phyloP scores from a whole-genome alignment of 2,329 filamentous ascomycete species.

The Talaromyces sp. region DNA sequence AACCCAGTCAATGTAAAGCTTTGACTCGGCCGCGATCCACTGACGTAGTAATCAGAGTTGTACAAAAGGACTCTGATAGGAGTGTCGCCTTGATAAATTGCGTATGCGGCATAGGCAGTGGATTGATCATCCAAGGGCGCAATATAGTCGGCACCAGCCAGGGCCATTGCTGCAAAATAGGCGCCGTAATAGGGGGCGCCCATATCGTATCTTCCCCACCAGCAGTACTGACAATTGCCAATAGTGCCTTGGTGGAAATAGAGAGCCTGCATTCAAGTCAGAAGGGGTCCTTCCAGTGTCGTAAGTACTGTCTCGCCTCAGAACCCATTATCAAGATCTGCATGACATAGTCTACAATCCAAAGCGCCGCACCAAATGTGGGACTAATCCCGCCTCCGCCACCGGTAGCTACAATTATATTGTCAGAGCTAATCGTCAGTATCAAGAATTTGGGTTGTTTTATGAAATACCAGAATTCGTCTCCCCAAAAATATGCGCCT shows the following conservation, averaged over 20 bases:
- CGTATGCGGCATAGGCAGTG: slow-evolving; percentile 49
- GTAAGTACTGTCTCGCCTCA: slow-evolving; percentile 21
- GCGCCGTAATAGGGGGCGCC: slow-evolving; percentile 56
- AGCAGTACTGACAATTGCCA: slow-evolving; percentile 54
- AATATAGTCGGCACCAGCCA: slow-evolving; percentile 44
- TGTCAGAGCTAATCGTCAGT: neutral
- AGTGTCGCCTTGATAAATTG: slow-evolving; percentile 40
- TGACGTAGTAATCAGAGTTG: slow-evolving; percentile 35
- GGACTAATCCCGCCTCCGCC: slow-evolving; percentile 45
- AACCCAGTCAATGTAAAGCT: slow-evolving; percentile 48
- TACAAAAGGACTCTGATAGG: slow-evolving; percentile 45
- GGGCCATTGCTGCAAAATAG: slow-evolving; percentile 48
- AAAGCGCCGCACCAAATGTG: slow-evolving; percentile 52
- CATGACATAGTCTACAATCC: slow-evolving; percentile 52
- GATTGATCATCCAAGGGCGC: slow-evolving; percentile 48
- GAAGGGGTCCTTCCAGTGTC: too few relatives aligned
- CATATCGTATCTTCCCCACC: slow-evolving; percentile 51
- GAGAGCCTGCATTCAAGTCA: slow-evolving; percentile 18
- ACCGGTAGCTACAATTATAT: slow-evolving; percentile 32
- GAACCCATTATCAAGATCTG: slow-evolving; percentile 35
- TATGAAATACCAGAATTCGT: slow-evolving; percentile 48
- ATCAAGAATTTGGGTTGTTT: too few relatives aligned
- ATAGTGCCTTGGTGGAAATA: slow-evolving; percentile 56
- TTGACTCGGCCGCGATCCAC: slow-evolving; percentile 31
- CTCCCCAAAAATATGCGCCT: slow-evolving; percentile 52